Percentiles rank a stretch among this genome's conserved stretches.
These are phyloP conservation scores for Citrus australasica DNA, from an alignment of 345 rosid genomes.

Conservation along the genomic window DNA sequence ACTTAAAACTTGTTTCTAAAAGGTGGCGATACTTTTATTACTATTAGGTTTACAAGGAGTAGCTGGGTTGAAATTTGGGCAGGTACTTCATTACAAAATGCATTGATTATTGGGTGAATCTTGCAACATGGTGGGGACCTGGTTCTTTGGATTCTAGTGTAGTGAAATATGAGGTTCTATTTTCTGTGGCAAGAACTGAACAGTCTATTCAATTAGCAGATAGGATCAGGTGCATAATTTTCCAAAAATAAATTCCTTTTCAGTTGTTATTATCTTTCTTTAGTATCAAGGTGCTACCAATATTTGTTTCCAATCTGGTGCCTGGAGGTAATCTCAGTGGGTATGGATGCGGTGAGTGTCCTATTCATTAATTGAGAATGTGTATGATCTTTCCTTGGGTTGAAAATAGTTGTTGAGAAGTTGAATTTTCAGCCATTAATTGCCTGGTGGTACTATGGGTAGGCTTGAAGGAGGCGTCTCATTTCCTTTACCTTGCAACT, in stretches of 20 bases:
- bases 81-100: neutral
- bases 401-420: neutral
- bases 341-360: neutral
- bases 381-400: neutral
- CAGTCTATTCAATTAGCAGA: neutral
- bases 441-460: neutral
- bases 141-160: neutral
- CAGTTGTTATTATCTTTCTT: neutral
- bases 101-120: neutral
- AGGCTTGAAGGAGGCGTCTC: too few relatives aligned
- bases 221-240: too few relatives aligned
- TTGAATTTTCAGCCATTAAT: neutral
- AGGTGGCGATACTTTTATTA: neutral
- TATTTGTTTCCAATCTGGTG: neutral
- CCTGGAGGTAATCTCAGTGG: neutral
- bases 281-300: neutral
- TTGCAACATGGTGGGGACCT: neutral
- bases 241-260: neutral
- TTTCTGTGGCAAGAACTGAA: neutral
- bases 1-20: neutral
- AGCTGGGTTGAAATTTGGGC: neutral
- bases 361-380: neutral
- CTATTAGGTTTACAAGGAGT: neutral
- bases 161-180: neutral
- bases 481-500: too few relatives aligned